Evolutionary conservation across 2,329 filamentous ascomycete genomes (phyloP), one percentile per base, ranked within the genome.

Genomic region (Podosphaera xanthii): DNA sequence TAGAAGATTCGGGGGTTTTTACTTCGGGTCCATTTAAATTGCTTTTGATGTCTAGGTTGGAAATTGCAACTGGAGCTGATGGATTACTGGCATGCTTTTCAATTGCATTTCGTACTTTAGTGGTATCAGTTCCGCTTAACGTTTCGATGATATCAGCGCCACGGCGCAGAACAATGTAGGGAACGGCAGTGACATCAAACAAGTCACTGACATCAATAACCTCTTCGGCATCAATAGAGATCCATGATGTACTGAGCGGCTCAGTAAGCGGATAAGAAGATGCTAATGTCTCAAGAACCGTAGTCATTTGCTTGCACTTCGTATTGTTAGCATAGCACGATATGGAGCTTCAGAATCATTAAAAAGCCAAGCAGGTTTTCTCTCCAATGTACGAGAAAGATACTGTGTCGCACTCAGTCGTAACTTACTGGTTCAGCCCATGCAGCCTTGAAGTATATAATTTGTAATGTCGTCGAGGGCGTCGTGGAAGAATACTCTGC

Each of bases 171-270:
- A 95, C 87, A 34, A 97, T 80, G 72, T 87, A 95, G 0, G 92
- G 92, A 12, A 98, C 92, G 4, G 91, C 90, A 3, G 88, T 90
- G 58, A 98, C 91, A 66, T 96, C 85, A 77, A 96, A 97, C 48
- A 80, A 76, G 73, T 98, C 92, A 66, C 86, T 90, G 66, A 97
- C 80, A 62, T 97, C 90, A 66, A 86, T 86, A 50, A 97, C 78
- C 64, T 96, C 90, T 74, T 98, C 92, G 61, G 92, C 92, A 71
- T 98, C 90, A 72, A 98, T 79, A 62, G 85, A 85, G 61, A 94
- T 79, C 83, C 95, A 98, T 65, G 82, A 81, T 65, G 90, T 85
- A 59, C 77, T 75, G 14, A 77, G 76, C 49, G 85, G 82, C n/a
- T 63, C 77, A 74, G 79, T 76, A 67, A 79, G 76, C 62, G 87